Evolutionary conservation across 768 basidiomycete species (phyloP).

Genomic region (Clitopilus hobsonii): DNA sequence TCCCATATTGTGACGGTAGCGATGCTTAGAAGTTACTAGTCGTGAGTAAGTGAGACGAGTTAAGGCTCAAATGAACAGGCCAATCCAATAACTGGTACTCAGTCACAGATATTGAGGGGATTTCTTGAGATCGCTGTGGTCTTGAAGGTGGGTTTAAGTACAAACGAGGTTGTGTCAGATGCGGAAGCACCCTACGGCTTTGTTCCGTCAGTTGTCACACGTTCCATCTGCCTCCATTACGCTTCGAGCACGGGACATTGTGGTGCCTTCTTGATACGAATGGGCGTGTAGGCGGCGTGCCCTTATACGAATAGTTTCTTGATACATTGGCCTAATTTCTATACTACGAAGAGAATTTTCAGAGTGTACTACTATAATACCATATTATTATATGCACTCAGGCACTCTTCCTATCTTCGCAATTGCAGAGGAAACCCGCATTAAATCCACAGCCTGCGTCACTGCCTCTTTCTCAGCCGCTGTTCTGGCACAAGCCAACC

Average conservation of each 20-base stretch:
- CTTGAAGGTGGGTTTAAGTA: background rate
- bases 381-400: too few species aligned
- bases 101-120: background rate
- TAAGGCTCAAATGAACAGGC: conserved; percentile 3
- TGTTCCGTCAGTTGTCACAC: conserved; percentile 1
- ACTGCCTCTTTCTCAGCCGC: background rate
- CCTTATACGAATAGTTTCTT: background rate
- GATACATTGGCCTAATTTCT: too few species aligned
- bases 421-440: background rate
- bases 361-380: too few species aligned
- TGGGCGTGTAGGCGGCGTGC: background rate
- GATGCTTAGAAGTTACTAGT: conserved; percentile 23
- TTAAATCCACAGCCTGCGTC: background rate
- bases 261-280: background rate
- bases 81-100: background rate
- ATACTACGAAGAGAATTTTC: too few species aligned
- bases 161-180: conserved; percentile 1
- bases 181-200: background rate
- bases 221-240: background rate
- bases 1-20: conserved; percentile 56
- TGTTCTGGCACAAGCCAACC: background rate
- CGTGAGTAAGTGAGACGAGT: background rate
- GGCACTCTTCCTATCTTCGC: too few species aligned
- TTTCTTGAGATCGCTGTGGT: background rate
- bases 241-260: background rate